Conservation (phyloP, 2,329 filamentous ascomycete genomes). For the Monosporascus cannonballus region DNA sequence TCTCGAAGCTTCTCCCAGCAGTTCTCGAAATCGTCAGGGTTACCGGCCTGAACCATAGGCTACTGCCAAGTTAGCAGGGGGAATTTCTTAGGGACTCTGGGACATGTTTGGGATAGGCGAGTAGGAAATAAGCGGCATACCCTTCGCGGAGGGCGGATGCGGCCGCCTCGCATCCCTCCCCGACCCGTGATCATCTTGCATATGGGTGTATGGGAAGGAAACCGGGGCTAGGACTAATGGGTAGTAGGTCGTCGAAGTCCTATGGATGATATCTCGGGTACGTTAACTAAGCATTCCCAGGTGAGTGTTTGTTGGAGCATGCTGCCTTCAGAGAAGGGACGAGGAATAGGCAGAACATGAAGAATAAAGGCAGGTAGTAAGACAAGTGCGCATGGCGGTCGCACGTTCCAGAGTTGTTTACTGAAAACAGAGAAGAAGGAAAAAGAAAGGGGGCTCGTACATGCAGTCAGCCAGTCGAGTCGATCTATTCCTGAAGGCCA, state of each 20-base stretch:
- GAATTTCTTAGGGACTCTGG: background rate
- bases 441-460: background rate
- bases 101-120: background rate
- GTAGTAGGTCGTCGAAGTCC: no score
- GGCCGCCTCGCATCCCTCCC: conserved; percentile 24
- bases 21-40: conserved; percentile 73
- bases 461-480: background rate
- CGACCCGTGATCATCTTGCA: conserved; percentile 27
- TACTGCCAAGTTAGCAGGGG: conserved; percentile 8
- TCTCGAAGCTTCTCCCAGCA: conserved; percentile 73
- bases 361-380: no score
- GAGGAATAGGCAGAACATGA: no score
- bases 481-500: no score
- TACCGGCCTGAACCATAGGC: conserved; percentile 32
- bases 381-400: no score
- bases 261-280: no score
- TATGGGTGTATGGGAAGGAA: background rate
- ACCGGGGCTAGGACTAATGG: background rate
- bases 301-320: no score
- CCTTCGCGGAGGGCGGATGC: conserved; percentile 26
- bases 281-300: no score
- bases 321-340: no score
- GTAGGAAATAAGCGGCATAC: conserved; percentile 14
- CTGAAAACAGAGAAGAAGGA: background rate
- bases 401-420: background rate